Evolutionary conservation across 2,329 filamentous ascomycete species (phyloP).

Genomic region (Cercospora berteroae): DNA sequence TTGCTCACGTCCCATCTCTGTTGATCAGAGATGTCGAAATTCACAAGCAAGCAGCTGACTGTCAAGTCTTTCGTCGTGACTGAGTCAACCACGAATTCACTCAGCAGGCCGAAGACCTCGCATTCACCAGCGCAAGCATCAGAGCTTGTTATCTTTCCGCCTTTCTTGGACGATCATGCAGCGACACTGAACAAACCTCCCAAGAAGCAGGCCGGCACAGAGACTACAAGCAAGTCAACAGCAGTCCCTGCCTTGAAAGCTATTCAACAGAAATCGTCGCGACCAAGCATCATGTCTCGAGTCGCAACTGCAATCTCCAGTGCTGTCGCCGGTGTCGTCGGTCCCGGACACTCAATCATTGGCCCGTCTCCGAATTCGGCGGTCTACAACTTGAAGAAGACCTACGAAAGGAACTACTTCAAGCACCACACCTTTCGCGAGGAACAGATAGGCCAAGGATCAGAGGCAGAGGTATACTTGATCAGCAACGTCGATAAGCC

Average conservation of each 20-base stretch:
- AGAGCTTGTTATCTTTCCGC: background rate
- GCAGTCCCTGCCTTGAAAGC: background rate
- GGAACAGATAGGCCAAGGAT: background rate
- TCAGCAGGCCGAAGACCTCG: background rate
- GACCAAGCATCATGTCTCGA: background rate
- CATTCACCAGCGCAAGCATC: background rate
- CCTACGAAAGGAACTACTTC: conserved; percentile 1
- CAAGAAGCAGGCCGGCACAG: background rate
- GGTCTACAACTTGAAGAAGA: background rate
- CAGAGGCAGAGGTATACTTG: background rate
- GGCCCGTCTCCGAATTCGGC: background rate
- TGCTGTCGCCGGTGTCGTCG: background rate
- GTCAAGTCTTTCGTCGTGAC: background rate
- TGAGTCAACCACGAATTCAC: background rate
- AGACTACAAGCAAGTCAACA: background rate
- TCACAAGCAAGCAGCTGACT: background rate
- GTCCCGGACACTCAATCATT: background rate
- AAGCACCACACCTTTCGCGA: conserved; percentile 1
- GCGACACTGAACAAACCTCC: background rate
- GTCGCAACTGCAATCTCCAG: background rate
- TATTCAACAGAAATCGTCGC: background rate
- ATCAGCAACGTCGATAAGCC: background rate
- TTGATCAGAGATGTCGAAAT: conserved; percentile 2
- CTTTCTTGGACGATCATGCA: background rate
- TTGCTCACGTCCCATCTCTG: background rate